phyloP scores from a whole-genome alignment of 306 rosid genomes.

The Quercus suber region DNA sequence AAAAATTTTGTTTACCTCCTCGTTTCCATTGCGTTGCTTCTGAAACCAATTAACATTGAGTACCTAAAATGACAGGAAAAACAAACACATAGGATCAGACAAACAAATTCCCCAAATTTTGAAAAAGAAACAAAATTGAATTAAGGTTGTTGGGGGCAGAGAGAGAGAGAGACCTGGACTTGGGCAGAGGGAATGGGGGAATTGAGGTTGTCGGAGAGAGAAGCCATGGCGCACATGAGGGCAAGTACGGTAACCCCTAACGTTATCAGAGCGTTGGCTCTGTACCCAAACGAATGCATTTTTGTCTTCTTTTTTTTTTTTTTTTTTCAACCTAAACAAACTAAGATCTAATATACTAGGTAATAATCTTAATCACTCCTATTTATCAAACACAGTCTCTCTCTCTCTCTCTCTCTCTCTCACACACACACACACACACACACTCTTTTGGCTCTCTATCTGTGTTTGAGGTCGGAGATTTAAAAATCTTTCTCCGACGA shows the following conservation, averaged over 20 bases:
- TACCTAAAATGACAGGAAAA: constrained; percentile 35
- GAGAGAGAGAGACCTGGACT: constrained; percentile 59
- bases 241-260: constrained; percentile 81
- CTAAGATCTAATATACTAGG: too few species aligned
- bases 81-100: neutral
- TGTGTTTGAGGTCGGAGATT: neutral
- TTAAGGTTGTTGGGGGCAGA: neutral
- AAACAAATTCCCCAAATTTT: neutral
- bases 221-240: constrained; percentile 72
- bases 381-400: neutral
- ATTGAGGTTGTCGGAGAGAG: constrained; percentile 70
- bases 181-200: constrained; percentile 61
- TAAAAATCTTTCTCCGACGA: neutral
- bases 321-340: neutral
- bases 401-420: neutral
- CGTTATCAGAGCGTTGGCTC: constrained; percentile 81
- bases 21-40: constrained; percentile 85
- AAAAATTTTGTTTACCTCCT: constrained; percentile 52
- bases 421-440: too few species aligned
- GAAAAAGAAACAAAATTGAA: neutral
- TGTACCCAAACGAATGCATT: constrained; percentile 85
- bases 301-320: neutral
- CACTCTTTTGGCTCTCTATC: too few species aligned
- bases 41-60: constrained; percentile 81
- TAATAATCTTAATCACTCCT: neutral